Conservation (phyloP, 805 yeast species). For the Sungouiella thailandica region DNA sequence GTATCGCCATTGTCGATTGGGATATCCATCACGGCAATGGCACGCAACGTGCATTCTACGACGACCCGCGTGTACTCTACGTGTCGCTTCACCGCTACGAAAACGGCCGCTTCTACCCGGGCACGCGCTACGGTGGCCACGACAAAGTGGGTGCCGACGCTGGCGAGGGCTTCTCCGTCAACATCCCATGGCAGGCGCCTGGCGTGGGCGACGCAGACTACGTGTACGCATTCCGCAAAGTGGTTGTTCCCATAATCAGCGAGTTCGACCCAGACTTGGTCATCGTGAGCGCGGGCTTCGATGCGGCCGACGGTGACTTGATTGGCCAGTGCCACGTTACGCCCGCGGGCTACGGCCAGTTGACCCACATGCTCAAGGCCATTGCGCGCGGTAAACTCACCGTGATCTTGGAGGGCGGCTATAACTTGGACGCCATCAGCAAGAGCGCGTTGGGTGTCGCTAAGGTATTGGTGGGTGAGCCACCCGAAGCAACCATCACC, state of each 20-base stretch:
- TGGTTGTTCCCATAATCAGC: constrained; percentile 80
- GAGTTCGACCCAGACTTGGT: constrained; percentile 93
- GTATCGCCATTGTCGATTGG: constrained; percentile 89
- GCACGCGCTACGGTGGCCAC: constrained; percentile 78
- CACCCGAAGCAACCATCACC: constrained; percentile 74
- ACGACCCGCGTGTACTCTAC: constrained; percentile 87
- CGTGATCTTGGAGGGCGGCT: constrained; percentile 94
- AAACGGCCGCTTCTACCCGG: constrained; percentile 89
- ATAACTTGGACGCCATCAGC: constrained; percentile 86
- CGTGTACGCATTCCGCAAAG: constrained; percentile 80
- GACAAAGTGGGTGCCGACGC: constrained; percentile 78
- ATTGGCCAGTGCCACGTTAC: constrained; percentile 95
- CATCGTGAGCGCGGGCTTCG: constrained; percentile 92
- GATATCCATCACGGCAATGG: constrained; percentile 99
- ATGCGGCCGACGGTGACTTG: constrained; percentile 97
- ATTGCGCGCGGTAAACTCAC: constrained; percentile 85
- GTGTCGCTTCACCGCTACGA: constrained; percentile 92
- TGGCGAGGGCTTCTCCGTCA: constrained; percentile 85
- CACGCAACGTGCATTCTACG: constrained; percentile 85
- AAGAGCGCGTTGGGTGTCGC: constrained; percentile 89
- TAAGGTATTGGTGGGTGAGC: constrained; percentile 87
- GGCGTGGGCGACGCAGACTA: constrained; percentile 97
- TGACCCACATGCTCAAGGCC: constrained; percentile 88
- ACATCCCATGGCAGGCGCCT: constrained; percentile 88
- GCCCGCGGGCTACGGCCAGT: constrained; percentile 93